Base-by-base conservation (phyloP, 1,284 basidiomycete species). In the Omphalotus olearius region DNA sequence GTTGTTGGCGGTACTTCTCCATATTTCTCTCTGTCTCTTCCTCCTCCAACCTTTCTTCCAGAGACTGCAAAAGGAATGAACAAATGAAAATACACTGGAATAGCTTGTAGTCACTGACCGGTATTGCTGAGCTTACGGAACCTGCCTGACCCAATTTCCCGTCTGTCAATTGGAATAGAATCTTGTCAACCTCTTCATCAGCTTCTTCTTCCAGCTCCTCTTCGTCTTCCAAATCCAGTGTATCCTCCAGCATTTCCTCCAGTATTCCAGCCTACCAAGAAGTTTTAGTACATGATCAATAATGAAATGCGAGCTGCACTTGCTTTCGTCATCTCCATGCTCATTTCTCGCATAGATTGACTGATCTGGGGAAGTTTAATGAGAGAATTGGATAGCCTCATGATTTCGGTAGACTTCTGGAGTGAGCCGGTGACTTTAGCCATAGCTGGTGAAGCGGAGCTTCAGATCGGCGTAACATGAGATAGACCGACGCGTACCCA, bases 301-400 rank as follows among this genome's bases (percentile, higher is more conserved):
- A 40, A 35, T 10, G 36, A 14, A 28, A 1, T 40, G 23, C 18
- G 26, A 16, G 20, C 14, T 14, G 16, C 16, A 7, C 18, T 26
- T 47, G 90, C 93, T 82, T 98, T 98, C 59, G 92, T 98, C 94
- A 99, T 98, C 69, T 99, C 96, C 83, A 94, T 91, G 62, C 88
- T 92, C 93, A 99, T 96, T 64, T 98, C 90, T 26, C 93, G 82
- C 97, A 99, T 99, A 0, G 84, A 81, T 58, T 85, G 87, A 66
- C 85, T 91, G 50, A 99, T 83, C 66, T 99, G 92, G 14, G 97
- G 97, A 33, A 99, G 75, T 65, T 87, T 94, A 62, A 99, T 77
- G 42, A 99, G 80, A 44, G 87, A 76, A 69, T 98, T 99, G 3
- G 95, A 96, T 30, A 95, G 78, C 72, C 92, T 99, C 96, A 99